These are phyloP conservation scores for Andrographis paniculata DNA, from an alignment of 305 asterid species.

Conservation along the genomic window DNA sequence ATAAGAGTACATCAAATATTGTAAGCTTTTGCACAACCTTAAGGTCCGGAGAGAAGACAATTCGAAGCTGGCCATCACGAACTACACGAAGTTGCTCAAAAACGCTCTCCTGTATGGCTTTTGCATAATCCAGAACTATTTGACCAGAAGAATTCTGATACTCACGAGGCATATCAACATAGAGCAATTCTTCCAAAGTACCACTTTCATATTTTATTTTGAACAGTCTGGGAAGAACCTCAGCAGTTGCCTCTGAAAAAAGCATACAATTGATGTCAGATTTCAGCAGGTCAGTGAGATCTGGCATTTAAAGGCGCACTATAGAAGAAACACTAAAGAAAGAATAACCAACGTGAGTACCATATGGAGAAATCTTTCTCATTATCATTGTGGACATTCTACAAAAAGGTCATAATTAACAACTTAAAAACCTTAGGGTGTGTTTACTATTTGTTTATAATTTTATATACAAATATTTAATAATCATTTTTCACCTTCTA, in stretches of 20 bases:
- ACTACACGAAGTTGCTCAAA: constrained; percentile 75
- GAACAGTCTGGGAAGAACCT: constrained; percentile 77
- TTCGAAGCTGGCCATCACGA: constrained; percentile 77
- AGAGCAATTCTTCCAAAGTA: constrained; percentile 59
- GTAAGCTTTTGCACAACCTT: constrained; percentile 35
- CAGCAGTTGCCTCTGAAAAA: constrained; percentile 70
- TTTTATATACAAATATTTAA: too few relatives aligned
- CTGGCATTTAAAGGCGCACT: too few relatives aligned
- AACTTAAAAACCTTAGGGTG: too few relatives aligned
- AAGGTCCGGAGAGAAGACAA: constrained; percentile 73
- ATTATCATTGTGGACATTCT: background rate
- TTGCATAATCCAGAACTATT: constrained; percentile 68
- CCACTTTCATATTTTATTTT: constrained; percentile 79
- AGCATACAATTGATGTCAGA: background rate
- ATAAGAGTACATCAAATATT: constrained; percentile 8
- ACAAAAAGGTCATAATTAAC: too few relatives aligned
- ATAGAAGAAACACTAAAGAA: too few relatives aligned
- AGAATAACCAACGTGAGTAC: too few relatives aligned
- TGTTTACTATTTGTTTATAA: too few relatives aligned
- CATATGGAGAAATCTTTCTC: too few relatives aligned
- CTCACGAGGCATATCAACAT: constrained; percentile 75
- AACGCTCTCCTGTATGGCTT: constrained; percentile 80
- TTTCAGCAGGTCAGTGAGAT: too few relatives aligned
- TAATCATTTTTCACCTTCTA: too few relatives aligned
- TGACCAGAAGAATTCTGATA: constrained; percentile 67